Conservation (phyloP, 805 yeast genomes). For the Ascoidea rubescens region DNA sequence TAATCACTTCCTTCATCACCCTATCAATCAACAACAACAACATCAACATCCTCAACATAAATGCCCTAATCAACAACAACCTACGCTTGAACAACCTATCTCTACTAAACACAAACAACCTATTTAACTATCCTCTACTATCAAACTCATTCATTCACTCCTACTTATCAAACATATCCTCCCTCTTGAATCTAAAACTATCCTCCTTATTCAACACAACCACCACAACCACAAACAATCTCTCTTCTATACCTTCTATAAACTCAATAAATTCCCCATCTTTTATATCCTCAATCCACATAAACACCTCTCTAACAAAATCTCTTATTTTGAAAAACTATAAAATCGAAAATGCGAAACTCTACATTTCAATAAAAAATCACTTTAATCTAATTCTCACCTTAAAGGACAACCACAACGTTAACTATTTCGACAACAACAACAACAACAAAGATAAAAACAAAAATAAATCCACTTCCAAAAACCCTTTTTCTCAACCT, state of each 20-base stretch:
- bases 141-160: slow-evolving; percentile 2
- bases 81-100: slow-evolving; percentile 2
- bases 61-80: neutral
- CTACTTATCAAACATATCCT: slow-evolving; percentile 3
- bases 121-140: slow-evolving; percentile 1
- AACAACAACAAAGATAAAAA: neutral
- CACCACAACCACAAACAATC: neutral
- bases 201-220: slow-evolving; percentile 1
- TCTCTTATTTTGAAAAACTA: slow-evolving; percentile 4
- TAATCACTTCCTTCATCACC: slow-evolving; percentile 79
- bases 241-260: too few relatives aligned
- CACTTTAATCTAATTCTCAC: slow-evolving; percentile 8
- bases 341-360: slow-evolving; percentile 6
- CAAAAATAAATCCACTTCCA: neutral
- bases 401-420: slow-evolving; percentile 1
- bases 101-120: slow-evolving; percentile 8
- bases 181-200: slow-evolving; percentile 6
- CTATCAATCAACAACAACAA: slow-evolving; percentile 39
- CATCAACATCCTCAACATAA: slow-evolving; percentile 2
- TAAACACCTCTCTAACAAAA: too few relatives aligned
- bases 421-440: neutral
- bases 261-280: too few relatives aligned
- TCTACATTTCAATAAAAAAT: slow-evolving; percentile 1
- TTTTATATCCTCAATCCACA: too few relatives aligned
- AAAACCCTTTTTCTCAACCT: neutral